phyloP scores from a whole-genome alignment of 257 asterid genomes.

The Capsicum baccatum region DNA sequence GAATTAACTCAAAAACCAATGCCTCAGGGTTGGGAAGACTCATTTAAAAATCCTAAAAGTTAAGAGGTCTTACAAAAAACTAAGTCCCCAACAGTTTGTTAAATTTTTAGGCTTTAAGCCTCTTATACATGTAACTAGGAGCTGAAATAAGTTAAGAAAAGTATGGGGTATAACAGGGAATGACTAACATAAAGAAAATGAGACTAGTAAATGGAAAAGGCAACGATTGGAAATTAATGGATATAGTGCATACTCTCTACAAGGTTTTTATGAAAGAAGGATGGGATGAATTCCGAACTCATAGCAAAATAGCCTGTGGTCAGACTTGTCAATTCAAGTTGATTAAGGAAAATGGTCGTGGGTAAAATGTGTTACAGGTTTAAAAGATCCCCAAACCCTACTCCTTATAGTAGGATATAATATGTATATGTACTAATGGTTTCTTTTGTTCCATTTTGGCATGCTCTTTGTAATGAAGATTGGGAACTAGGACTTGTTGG shows the following conservation, averaged over 20 bases:
- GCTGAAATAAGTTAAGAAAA: too few relatives aligned
- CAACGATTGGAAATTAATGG: background rate
- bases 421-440: background rate
- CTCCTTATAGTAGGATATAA: background rate
- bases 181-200: constrained; percentile 10
- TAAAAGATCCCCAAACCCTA: background rate
- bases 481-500: background rate
- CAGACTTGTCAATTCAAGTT: constrained; percentile 6
- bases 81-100: too few relatives aligned
- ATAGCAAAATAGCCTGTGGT: background rate
- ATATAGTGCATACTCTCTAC: background rate
- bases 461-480: background rate
- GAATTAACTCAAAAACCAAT: too few relatives aligned
- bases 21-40: too few relatives aligned
- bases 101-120: too few relatives aligned
- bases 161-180: background rate
- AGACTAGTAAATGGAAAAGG: background rate
- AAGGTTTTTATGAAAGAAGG: background rate
- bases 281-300: background rate
- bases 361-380: background rate
- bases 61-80: too few relatives aligned
- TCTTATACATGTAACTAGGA: too few relatives aligned
- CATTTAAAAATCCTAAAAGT: too few relatives aligned
- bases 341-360: background rate
- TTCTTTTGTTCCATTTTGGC: background rate